Conservation (phyloP, 1,139 yeast species). For the Wickerhamiella infanticola region DNA sequence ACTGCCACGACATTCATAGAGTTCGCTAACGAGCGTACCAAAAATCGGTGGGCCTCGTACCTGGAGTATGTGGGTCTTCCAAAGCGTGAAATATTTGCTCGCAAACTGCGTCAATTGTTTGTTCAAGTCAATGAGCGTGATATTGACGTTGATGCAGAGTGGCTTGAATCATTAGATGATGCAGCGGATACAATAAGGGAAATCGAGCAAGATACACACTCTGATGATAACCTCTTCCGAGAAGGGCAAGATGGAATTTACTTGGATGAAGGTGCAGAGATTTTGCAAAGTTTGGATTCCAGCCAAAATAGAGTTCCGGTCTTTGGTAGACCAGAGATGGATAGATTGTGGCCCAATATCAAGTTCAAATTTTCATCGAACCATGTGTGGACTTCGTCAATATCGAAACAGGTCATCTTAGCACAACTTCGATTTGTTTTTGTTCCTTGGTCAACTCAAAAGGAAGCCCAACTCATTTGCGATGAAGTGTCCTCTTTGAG, state of each 20-base stretch:
- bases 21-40: not conserved
- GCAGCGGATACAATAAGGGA: not conserved
- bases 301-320: not conserved
- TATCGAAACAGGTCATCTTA: not conserved
- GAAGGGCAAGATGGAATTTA: not conserved
- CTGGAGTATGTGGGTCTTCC: not conserved
- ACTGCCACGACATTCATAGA: not conserved
- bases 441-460: not conserved
- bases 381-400: not conserved
- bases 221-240: not conserved
- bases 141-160: not conserved
- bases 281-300: not conserved
- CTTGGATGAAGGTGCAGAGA: not conserved
- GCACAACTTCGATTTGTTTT: not conserved
- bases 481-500: not conserved
- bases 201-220: not conserved
- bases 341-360: not conserved
- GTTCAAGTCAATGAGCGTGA: not conserved
- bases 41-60: not conserved
- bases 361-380: not conserved
- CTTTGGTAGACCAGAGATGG: not conserved
- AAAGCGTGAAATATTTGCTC: not conserved
- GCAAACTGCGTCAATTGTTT: not conserved
- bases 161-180: not conserved
- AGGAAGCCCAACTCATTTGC: not conserved